Evolutionary conservation across 1,284 basidiomycete genomes (phyloP).

Genomic region (Waitea zeae): DNA sequence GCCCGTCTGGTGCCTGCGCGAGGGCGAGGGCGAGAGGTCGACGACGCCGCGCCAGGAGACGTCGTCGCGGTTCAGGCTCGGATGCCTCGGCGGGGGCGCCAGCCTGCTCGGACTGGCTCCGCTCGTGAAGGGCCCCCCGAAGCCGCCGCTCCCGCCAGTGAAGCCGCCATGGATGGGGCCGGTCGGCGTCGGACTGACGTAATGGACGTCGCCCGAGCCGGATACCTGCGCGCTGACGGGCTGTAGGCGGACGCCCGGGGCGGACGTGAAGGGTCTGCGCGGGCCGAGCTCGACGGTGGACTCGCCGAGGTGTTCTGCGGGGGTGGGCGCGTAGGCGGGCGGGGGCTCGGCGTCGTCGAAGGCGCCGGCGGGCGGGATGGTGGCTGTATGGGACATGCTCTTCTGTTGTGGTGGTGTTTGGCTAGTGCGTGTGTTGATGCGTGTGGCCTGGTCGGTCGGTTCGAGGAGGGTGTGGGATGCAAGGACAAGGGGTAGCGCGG

Average conservation of each 20-base stretch:
- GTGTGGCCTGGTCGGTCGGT: no score
- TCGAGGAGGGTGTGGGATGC: no score
- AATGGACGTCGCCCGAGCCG: no score
- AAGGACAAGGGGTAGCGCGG: no score
- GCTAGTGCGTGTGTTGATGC: no score
- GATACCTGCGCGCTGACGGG: constrained; percentile 3
- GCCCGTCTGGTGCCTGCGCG: neutral
- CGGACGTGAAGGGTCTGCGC: constrained; percentile 35
- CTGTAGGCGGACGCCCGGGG: constrained; percentile 14
- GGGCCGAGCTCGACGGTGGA: constrained; percentile 44
- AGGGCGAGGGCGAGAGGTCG: neutral
- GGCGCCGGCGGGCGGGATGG: no score
- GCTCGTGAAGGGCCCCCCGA: neutral
- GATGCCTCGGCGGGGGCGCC: constrained; percentile 5
- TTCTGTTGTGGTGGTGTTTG: no score
- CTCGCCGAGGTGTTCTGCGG: constrained; percentile 37
- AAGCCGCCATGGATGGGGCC: neutral
- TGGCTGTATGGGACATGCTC: no score
- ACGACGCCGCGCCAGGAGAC: neutral
- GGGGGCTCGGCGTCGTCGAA: constrained; percentile 30
- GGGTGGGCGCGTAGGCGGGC: constrained; percentile 44
- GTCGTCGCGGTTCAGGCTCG: neutral
- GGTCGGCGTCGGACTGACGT: constrained; percentile 5
- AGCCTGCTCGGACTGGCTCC: constrained; percentile 5
- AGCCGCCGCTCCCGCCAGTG: neutral